Base-by-base conservation (phyloP, 306 rosid genomes). In the Dalbergia oliveri region DNA sequence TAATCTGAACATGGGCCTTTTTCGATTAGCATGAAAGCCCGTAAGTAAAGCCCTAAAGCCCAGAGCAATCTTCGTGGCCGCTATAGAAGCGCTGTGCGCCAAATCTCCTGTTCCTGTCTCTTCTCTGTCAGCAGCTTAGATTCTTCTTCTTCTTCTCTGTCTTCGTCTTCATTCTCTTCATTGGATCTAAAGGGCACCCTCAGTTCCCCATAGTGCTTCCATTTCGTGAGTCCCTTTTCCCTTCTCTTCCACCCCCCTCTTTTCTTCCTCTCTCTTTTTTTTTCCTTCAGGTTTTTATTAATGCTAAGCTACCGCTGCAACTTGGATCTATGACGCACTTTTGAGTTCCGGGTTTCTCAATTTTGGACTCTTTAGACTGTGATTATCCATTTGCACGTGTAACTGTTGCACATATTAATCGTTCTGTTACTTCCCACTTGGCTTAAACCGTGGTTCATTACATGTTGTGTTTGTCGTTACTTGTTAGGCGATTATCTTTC, bases 181-280 rank as follows among this genome's bases (percentile, higher is more conserved):
- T 72, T 82, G 69, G 82, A 84, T 87, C 88, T 51, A 68, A 23
- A 51, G 41, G 26, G 23, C 72, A 59, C 49, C 66, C 58, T 68
- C 60, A 49, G 50, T 81, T 66, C 66, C 47, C 62, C 57, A 69
- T 62, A 34, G 47, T 26, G 23, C 87, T 62, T 73, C 78, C 79
- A 19, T 41, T 82, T 76, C 63, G 90, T 88, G 49, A 84, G 87
- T 79, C 21, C 58, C 71, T 21, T 37, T 47, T 61, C 5, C n/a
- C 9, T 12, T 19, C 0, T 10, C 44, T 7, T 31, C 47, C 43
- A 51, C 53, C 65, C 26, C 11, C 15, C 8, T 15, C 6, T 26
- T 0, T 26, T 18, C 3, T 51, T 43, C 49, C 9, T 43, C 9
- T 43, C 49, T 7, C 3, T 11, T 26, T 4, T 11, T 8, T 23